phyloP scores from a whole-genome alignment of 371 early-diverging fungal species.

The Zancudomyces culisetae region DNA sequence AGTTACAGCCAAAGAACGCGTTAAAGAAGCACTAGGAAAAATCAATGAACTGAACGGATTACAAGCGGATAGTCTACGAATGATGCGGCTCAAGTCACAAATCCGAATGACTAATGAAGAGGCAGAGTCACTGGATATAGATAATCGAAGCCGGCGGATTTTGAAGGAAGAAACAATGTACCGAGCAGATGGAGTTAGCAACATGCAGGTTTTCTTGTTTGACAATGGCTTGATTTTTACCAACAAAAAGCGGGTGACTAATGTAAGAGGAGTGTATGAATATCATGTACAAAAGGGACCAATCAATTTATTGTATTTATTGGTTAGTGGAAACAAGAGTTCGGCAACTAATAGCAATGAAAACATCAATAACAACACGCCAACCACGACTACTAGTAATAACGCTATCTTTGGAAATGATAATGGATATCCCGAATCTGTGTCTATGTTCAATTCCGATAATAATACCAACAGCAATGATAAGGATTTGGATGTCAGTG shows the following conservation, averaged over 20 bases:
- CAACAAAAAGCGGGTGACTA: slow-evolving; percentile 9
- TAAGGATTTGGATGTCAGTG: too few species aligned
- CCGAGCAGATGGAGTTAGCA: slow-evolving; percentile 7
- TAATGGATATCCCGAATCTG: not conserved
- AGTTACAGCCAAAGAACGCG: slow-evolving; percentile 11
- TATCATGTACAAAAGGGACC: slow-evolving; percentile 19
- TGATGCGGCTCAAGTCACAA: slow-evolving; percentile 24
- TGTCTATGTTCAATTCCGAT: too few species aligned
- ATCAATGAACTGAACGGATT: not conserved
- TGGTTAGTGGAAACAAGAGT: slow-evolving; percentile 6
- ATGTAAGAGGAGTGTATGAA: slow-evolving; percentile 15
- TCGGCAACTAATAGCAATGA: slow-evolving; percentile 5
- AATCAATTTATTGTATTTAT: slow-evolving; percentile 20
- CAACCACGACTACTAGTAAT: slow-evolving; percentile 8
- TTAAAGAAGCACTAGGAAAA: slow-evolving; percentile 22
- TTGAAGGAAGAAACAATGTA: slow-evolving; percentile 16
- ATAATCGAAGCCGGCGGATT: slow-evolving; percentile 10
- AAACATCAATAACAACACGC: not conserved
- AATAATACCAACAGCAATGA: too few species aligned
- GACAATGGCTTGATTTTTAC: slow-evolving; percentile 23
- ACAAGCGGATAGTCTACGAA: slow-evolving; percentile 20
- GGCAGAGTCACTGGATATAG: slow-evolving; percentile 17
- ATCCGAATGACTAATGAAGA: slow-evolving; percentile 12
- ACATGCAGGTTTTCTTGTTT: slow-evolving; percentile 20
- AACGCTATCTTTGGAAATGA: slow-evolving; percentile 3